These are phyloP conservation scores for Pinus tabuliformis DNA, from an alignment of 75 land plant species.

Conservation along the genomic window DNA sequence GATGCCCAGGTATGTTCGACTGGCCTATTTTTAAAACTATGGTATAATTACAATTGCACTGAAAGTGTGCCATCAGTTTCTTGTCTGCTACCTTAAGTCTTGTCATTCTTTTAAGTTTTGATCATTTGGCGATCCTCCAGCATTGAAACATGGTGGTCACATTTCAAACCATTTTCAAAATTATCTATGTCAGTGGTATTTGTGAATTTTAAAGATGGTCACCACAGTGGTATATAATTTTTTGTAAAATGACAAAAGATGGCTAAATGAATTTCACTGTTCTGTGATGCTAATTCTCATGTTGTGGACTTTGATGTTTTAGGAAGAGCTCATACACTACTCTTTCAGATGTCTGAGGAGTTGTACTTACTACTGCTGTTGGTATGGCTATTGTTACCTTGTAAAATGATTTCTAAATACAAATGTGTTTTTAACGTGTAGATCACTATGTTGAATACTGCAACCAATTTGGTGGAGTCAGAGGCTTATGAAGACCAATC, in stretches of 20 bases:
- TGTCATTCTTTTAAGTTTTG: not conserved
- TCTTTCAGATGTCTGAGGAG: not conserved
- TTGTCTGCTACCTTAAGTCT: not conserved
- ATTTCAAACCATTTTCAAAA: not conserved
- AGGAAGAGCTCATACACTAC: not conserved
- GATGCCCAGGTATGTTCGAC: too few species aligned
- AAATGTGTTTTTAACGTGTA: slow-evolving; percentile 1
- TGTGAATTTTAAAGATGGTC: not conserved
- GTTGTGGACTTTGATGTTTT: not conserved
- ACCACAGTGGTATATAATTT: not conserved
- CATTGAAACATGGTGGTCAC: not conserved
- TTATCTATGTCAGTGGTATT: not conserved
- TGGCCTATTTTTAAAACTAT: too few species aligned
- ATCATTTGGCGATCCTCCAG: not conserved
- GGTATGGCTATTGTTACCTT: not conserved
- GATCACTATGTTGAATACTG: slow-evolving; percentile 22
- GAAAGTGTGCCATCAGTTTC: not conserved
- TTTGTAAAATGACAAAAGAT: not conserved
- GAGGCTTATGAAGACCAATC: slow-evolving; percentile 40
- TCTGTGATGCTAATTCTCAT: not conserved
- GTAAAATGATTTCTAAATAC: not conserved
- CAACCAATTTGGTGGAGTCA: slow-evolving; percentile 24
- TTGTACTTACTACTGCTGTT: not conserved
- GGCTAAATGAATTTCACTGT: not conserved
- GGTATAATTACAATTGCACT: not conserved